These are phyloP conservation scores for Acacia pycnantha DNA, from an alignment of 331 rosid species.

Conservation along the genomic window DNA sequence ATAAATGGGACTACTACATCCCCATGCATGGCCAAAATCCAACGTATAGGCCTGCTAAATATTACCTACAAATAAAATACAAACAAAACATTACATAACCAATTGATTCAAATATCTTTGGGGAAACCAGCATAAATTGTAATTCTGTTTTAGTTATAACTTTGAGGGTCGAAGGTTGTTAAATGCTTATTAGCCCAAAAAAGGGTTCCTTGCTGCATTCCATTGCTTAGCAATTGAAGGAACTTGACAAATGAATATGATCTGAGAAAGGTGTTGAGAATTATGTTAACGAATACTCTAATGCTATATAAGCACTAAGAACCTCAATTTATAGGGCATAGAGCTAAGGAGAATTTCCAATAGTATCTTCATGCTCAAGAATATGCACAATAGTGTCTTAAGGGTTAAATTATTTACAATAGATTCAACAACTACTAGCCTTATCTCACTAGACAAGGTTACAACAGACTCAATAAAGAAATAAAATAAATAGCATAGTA, in stretches of 20 bases:
- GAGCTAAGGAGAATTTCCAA: background rate
- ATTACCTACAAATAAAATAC: constrained; percentile 56
- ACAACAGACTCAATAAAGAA: background rate
- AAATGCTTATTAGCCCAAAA: background rate
- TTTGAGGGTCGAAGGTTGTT: background rate
- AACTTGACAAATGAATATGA: background rate
- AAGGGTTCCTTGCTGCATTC: background rate
- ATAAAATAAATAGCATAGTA: background rate
- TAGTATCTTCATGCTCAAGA: background rate
- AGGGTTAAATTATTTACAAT: background rate
- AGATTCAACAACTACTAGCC: background rate
- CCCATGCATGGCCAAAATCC: constrained; percentile 93
- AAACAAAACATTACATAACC: constrained; percentile 13
- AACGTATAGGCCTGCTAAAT: constrained; percentile 92
- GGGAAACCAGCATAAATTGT: constrained; percentile 1
- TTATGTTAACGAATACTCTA: background rate
- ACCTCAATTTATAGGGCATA: background rate
- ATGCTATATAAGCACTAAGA: background rate
- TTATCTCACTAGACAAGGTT: no score
- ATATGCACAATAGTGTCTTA: background rate
- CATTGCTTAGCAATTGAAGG: background rate
- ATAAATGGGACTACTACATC: constrained; percentile 77
- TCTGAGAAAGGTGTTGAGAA: background rate
- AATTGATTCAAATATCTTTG: constrained; percentile 4
- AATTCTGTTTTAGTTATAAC: constrained; percentile 19